phyloP scores from a whole-genome alignment of 495 filamentous ascomycete species.

The Pyrenula massariospora region DNA sequence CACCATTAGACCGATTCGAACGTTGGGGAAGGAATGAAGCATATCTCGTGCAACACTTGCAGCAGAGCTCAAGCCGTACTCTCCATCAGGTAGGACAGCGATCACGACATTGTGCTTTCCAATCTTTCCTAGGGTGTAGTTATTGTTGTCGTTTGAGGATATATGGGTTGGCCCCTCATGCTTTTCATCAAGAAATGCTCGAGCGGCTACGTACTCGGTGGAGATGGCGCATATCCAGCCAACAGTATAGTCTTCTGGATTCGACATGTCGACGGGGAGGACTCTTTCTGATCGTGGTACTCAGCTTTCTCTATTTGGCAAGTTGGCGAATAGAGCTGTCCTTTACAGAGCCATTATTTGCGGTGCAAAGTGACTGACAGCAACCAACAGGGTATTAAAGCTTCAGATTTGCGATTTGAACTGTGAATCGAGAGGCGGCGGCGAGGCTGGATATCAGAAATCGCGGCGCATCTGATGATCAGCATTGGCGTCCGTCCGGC shows the following conservation, averaged over 20 bases:
- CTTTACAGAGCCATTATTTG: too few species aligned
- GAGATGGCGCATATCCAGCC: conserved; percentile 34
- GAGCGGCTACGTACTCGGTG: conserved; percentile 24
- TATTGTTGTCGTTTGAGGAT: conserved; percentile 15
- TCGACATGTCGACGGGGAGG: too few species aligned
- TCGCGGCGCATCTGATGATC: too few species aligned
- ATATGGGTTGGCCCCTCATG: conserved; percentile 2
- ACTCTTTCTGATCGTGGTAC: too few species aligned
- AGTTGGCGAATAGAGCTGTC: too few species aligned
- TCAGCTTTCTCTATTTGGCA: too few species aligned
- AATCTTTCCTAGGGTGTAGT: conserved; percentile 26
- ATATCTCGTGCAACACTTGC: conserved; percentile 20
- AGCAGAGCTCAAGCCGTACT: conserved; percentile 20
- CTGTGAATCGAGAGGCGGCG: too few species aligned
- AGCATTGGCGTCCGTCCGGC: too few species aligned
- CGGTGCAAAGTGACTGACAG: too few species aligned
- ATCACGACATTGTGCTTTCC: conserved; percentile 28
- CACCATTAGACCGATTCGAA: conserved; percentile 27
- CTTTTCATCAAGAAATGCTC: conserved; percentile 24
- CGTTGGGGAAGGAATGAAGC: conserved; percentile 16
- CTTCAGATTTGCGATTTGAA: too few species aligned
- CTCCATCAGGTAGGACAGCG: conserved; percentile 17
- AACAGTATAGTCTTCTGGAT: conserved; percentile 11
- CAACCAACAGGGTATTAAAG: too few species aligned
- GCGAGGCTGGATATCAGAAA: too few species aligned